Evolutionary conservation across 164 flowering plant genomes (phyloP).

Genomic region (Piper longum): DNA sequence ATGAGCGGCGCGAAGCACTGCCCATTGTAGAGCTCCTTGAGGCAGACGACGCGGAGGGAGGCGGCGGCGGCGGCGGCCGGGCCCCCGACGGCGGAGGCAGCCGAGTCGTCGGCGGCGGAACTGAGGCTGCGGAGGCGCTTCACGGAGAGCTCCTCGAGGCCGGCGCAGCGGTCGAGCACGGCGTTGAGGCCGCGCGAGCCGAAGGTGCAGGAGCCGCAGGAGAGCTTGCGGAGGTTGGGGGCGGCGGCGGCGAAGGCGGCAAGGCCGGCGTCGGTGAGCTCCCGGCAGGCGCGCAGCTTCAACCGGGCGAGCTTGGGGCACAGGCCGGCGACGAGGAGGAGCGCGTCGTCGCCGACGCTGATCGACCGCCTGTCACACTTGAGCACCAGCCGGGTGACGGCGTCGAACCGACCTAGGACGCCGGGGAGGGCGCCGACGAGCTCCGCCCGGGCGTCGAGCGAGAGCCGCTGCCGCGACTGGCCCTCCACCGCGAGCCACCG

Average conservation of each 20-base stretch:
- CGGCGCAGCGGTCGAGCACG: constrained; percentile 39
- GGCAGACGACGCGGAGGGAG: constrained; percentile 39
- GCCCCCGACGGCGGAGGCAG: constrained; percentile 19
- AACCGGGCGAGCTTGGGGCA: constrained; percentile 56
- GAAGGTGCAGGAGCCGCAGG: constrained; percentile 68
- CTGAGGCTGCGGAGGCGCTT: constrained; percentile 61
- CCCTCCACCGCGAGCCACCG: constrained; percentile 76
- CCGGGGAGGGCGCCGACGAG: constrained; percentile 25
- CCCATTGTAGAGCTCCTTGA: constrained; percentile 76
- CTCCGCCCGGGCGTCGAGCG: constrained; percentile 54
- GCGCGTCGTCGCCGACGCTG: constrained; percentile 58
- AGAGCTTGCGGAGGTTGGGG: constrained; percentile 46
- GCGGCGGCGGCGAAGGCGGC: constrained; percentile 45
- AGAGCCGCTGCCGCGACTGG: constrained; percentile 57
- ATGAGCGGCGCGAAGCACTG: constrained; percentile 67
- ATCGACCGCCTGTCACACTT: constrained; percentile 57
- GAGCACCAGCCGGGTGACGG: constrained; percentile 65
- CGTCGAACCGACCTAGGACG: constrained; percentile 55
- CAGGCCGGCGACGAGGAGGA: constrained; percentile 40
- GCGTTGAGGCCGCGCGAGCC: constrained; percentile 72
- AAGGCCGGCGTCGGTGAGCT: constrained; percentile 60
- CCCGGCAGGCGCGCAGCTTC: constrained; percentile 81
- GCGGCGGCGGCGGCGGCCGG: constrained; percentile 29
- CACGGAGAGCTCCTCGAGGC: constrained; percentile 69
- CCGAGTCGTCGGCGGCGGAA: constrained; percentile 33